Percentiles rank a stretch among this genome's conserved stretches.
phyloP scores from a whole-genome alignment of 169 alveolate species.

The Plasmodium yoelii region DNA sequence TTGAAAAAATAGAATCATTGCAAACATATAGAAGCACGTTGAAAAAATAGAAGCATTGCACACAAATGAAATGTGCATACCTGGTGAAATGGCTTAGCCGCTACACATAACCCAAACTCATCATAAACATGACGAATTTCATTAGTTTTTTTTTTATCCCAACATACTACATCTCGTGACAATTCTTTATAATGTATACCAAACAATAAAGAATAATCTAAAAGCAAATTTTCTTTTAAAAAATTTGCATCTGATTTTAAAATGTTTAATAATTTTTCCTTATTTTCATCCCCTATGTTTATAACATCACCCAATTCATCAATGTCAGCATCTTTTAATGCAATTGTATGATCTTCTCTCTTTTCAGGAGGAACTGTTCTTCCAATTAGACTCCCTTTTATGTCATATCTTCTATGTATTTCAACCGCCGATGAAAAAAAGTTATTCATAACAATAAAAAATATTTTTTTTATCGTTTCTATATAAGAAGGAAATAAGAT shows the following conservation, averaged over 20 bases:
- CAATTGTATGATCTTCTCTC: constrained; percentile 90
- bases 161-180: constrained; percentile 78
- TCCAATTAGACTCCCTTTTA: constrained; percentile 94
- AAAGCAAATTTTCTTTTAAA: constrained; percentile 85
- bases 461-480: constrained; percentile 80
- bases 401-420: constrained; percentile 91
- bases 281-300: constrained; percentile 81
- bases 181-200: constrained; percentile 89
- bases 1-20: background rate
- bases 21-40: background rate
- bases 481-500: constrained; percentile 7
- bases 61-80: background rate
- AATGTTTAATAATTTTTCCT: constrained; percentile 81
- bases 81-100: constrained; percentile 51
- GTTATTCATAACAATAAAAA: constrained; percentile 97
- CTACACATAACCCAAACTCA: constrained; percentile 39
- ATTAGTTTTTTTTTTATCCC: constrained; percentile 76
- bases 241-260: constrained; percentile 88
- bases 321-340: constrained; percentile 92
- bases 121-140: constrained; percentile 31
- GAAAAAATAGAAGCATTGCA: background rate
- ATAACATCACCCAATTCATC: constrained; percentile 83
- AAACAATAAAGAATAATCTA: constrained; percentile 93
- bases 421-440: constrained; percentile 95
- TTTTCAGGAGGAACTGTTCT: constrained; percentile 87